phyloP scores from a whole-genome alignment of 768 basidiomycete genomes.

The Mycena kentingensis region DNA sequence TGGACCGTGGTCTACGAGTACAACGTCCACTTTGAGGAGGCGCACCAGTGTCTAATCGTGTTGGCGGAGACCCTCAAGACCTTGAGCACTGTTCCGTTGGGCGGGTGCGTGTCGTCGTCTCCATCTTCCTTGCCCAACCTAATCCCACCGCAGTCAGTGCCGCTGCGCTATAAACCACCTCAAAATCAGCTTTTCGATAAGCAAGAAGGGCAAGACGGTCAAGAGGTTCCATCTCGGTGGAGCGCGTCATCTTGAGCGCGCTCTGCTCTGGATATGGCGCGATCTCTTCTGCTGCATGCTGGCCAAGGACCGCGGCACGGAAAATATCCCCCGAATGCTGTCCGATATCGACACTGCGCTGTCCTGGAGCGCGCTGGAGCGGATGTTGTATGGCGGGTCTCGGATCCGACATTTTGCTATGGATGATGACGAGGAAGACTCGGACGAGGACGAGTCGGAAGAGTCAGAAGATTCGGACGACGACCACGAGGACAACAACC shows the following conservation, averaged over 20 bases:
- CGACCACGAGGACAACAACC: slow-evolving; percentile 18
- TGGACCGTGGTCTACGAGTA: slow-evolving; percentile 67
- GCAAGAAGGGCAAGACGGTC: slow-evolving; percentile 44
- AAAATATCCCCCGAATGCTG: slow-evolving; percentile 53
- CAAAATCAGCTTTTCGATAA: slow-evolving; percentile 49
- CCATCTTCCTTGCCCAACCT: neutral
- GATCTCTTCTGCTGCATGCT: slow-evolving; percentile 64
- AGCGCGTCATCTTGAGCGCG: slow-evolving; percentile 45
- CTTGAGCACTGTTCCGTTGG: slow-evolving; percentile 41
- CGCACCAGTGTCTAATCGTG: slow-evolving; percentile 52
- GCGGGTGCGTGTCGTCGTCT: slow-evolving; percentile 33
- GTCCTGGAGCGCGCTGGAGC: slow-evolving; percentile 54
- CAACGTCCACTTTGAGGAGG: slow-evolving; percentile 48
- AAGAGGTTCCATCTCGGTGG: slow-evolving; percentile 54
- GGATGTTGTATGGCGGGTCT: slow-evolving; percentile 55
- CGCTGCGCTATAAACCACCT: slow-evolving; percentile 52
- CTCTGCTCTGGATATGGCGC: slow-evolving; percentile 54
- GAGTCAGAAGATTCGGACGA: slow-evolving; percentile 37
- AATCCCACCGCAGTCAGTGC: slow-evolving; percentile 42
- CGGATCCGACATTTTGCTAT: slow-evolving; percentile 4
- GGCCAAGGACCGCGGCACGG: slow-evolving; percentile 34
- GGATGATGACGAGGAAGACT: slow-evolving; percentile 13
- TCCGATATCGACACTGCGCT: slow-evolving; percentile 55
- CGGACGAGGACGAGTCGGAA: slow-evolving; percentile 28
- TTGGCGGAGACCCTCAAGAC: slow-evolving; percentile 42